These are phyloP conservation scores for Hymenoscyphus occultus DNA, from an alignment of 2,329 filamentous ascomycete genomes.

Conservation along the genomic window DNA sequence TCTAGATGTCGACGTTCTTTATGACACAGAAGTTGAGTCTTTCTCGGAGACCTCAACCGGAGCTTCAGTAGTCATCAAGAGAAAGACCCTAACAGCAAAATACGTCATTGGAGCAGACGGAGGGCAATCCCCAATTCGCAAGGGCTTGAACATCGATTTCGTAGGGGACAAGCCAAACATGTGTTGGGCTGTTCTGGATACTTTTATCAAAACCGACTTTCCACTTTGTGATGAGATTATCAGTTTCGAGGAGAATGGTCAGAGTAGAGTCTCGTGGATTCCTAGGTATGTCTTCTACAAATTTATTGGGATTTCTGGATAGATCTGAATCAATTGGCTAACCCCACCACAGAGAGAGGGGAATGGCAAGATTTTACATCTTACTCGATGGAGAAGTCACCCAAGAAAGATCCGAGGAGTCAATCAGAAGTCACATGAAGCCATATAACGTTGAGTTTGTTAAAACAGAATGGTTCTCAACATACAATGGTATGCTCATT, in stretches of 20 bases:
- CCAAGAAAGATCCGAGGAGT: constrained; percentile 40
- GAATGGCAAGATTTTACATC: constrained; percentile 47
- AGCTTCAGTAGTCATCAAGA: not conserved
- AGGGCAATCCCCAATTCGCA: constrained; percentile 12
- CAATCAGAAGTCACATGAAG: constrained; percentile 44
- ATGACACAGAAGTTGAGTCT: constrained; percentile 39
- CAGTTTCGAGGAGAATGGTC: constrained; percentile 45
- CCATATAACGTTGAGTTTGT: constrained; percentile 44
- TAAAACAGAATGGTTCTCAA: constrained; percentile 49
- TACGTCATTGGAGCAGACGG: constrained; percentile 18
- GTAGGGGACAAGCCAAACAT: constrained; percentile 49
- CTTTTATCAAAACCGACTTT: constrained; percentile 49
- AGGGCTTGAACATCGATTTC: constrained; percentile 41
- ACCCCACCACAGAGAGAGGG: constrained; percentile 37
- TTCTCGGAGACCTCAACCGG: constrained; percentile 30
- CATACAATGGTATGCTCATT: constrained; percentile 43
- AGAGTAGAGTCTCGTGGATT: constrained; percentile 49
- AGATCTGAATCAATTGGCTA: not conserved
- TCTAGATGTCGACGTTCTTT: constrained; percentile 38
- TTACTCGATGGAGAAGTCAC: constrained; percentile 46
- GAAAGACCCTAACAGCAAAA: constrained; percentile 7
- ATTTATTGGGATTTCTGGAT: not conserved
- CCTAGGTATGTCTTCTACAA: constrained; percentile 33
- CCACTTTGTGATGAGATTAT: constrained; percentile 47
- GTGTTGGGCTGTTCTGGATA: constrained; percentile 49